These are phyloP conservation scores for Mycena capillaripes DNA, from an alignment of 768 basidiomycete species.

Conservation along the genomic window DNA sequence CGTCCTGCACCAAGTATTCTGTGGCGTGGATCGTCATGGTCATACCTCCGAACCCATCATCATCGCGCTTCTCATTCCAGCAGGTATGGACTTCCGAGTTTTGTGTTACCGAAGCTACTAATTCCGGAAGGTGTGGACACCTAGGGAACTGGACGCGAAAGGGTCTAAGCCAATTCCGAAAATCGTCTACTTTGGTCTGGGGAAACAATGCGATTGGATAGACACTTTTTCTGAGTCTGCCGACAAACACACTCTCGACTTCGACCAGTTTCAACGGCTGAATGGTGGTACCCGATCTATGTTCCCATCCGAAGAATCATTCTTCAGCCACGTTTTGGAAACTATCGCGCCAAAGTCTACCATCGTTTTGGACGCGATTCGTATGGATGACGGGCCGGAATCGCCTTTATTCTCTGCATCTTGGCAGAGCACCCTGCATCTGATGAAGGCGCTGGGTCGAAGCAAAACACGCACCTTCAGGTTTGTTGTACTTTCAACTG, in stretches of 20 bases:
- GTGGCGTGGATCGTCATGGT: slow-evolving; percentile 49
- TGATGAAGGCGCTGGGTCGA: slow-evolving; percentile 26
- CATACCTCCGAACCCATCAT: background rate
- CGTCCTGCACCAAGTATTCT: slow-evolving; percentile 50
- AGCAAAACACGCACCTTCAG: slow-evolving; percentile 1
- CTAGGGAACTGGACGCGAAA: background rate
- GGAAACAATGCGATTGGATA: slow-evolving; percentile 6
- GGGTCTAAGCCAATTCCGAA: background rate
- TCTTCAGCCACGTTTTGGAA: background rate
- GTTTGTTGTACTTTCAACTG: slow-evolving; percentile 21
- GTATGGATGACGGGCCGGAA: slow-evolving; percentile 2
- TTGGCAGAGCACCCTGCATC: slow-evolving; percentile 16
- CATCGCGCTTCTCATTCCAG: slow-evolving; percentile 2
- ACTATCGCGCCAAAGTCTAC: background rate
- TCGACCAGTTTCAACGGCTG: background rate
- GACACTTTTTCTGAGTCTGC: background rate
- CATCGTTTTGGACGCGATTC: slow-evolving; percentile 11
- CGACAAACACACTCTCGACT: background rate
- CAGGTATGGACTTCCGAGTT: background rate
- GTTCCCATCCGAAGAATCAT: background rate
- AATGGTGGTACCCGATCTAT: background rate
- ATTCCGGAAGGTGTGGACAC: slow-evolving; percentile 21
- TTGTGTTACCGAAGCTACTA: background rate
- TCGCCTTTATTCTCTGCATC: slow-evolving; percentile 18
- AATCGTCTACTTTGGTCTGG: slow-evolving; percentile 4